phyloP scores from a whole-genome alignment of 2,329 filamentous ascomycete genomes.

The Botryosphaeria dothidea region DNA sequence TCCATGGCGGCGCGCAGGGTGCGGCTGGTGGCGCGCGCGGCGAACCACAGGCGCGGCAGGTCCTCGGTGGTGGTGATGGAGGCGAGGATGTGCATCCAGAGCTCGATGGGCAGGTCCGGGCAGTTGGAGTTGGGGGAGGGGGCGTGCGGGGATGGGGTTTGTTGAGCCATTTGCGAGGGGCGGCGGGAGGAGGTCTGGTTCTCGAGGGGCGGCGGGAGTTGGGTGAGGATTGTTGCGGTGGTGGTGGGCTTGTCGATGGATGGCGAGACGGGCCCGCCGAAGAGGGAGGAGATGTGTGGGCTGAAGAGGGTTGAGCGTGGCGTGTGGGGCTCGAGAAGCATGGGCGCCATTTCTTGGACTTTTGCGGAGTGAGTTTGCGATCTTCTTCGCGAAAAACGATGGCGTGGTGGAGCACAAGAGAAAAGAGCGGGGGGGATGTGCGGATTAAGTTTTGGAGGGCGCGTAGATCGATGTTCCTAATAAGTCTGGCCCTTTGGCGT shows the following conservation, averaged over 20 bases:
- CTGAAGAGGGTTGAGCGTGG: no score
- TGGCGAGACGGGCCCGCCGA: no score
- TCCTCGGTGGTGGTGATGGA: not conserved
- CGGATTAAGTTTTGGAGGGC: not conserved
- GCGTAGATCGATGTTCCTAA: not conserved
- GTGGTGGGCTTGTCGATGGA: no score
- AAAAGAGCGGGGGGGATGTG: not conserved
- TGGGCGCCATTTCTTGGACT: no score
- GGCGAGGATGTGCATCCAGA: slow-evolving; percentile 9
- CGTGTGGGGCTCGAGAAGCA: no score
- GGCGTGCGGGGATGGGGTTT: not conserved
- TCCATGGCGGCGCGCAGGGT: not conserved
- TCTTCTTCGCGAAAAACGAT: not conserved
- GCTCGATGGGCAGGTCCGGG: not conserved
- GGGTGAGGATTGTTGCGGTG: no score
- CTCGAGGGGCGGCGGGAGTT: no score
- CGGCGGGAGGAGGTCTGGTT: no score
- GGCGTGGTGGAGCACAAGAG: not conserved
- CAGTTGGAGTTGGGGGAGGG: not conserved
- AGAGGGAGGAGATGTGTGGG: no score
- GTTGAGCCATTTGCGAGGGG: no score
- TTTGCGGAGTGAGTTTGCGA: no score
- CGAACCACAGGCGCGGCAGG: not conserved
- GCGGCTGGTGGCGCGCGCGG: not conserved
- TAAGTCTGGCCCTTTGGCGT: not conserved